phyloP scores from a whole-genome alignment of 140 eudicot species.

The Oenanthe javanica region DNA sequence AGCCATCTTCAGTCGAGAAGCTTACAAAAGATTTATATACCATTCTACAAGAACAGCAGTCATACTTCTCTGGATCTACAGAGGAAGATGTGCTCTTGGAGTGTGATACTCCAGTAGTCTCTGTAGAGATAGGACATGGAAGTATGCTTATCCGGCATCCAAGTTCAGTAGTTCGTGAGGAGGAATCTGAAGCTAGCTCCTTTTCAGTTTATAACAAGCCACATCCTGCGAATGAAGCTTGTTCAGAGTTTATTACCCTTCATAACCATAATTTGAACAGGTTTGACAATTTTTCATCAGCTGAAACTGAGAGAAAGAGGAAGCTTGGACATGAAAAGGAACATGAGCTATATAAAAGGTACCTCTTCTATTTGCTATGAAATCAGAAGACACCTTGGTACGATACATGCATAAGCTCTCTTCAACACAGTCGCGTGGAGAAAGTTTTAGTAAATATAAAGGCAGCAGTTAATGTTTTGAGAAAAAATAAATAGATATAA shows the following conservation, averaged over 20 bases:
- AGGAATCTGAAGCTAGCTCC: constrained; percentile 99
- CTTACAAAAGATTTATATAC: constrained; percentile 78
- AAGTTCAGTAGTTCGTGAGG: constrained; percentile 66
- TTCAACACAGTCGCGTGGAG: not conserved
- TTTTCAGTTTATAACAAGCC: constrained; percentile 74
- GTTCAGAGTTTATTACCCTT: constrained; percentile 45
- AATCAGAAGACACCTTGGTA: not conserved
- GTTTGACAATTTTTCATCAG: constrained; percentile 36
- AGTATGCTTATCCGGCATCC: constrained; percentile 97
- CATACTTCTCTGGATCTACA: constrained; percentile 71
- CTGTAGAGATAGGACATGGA: constrained; percentile 99
- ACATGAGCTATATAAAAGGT: constrained; percentile 58
- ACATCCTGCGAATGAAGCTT: constrained; percentile 38
- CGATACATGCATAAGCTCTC: not conserved
- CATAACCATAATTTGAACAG: constrained; percentile 42
- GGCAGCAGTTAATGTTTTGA: not conserved
- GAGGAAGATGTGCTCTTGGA: constrained; percentile 88
- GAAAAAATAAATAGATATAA: not conserved
- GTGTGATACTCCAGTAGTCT: constrained; percentile 85
- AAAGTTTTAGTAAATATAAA: not conserved
- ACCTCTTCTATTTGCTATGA: constrained; percentile 3
- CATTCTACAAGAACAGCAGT: constrained; percentile 78
- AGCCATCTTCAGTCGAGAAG: constrained; percentile 89
- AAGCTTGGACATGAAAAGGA: constrained; percentile 36
- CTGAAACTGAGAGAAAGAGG: constrained; percentile 32